phyloP scores from a whole-genome alignment of 257 asterid species.

The Primulina tabacum region DNA sequence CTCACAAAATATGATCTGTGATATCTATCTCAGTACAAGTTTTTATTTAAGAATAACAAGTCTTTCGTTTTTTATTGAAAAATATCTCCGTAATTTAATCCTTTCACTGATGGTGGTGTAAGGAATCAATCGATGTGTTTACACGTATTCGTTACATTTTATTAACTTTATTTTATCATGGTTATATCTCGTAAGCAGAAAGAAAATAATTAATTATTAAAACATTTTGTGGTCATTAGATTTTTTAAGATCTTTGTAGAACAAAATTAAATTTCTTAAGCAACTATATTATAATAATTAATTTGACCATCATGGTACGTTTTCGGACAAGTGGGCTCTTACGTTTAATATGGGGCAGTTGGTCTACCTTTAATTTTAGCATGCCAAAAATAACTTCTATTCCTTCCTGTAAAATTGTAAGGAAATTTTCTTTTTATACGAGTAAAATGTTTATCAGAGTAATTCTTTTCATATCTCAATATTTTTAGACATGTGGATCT shows the following conservation, averaged over 20 bases:
- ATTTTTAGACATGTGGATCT: too few relatives aligned
- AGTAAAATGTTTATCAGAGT: too few relatives aligned
- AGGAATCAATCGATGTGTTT: slow-evolving; percentile 14
- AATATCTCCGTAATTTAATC: background rate
- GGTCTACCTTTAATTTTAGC: background rate
- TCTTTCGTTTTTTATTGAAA: too few relatives aligned
- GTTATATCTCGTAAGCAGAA: background rate
- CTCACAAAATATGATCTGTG: too few relatives aligned
- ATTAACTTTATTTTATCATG: background rate
- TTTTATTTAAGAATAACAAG: too few relatives aligned
- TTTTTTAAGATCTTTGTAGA: background rate
- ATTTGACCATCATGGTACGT: slow-evolving; percentile 12
- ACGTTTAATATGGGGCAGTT: background rate
- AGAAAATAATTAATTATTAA: too few relatives aligned
- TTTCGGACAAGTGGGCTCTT: slow-evolving; percentile 18
- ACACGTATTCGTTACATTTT: slow-evolving; percentile 24
- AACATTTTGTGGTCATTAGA: background rate
- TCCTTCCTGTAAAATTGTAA: background rate
- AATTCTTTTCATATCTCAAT: too few relatives aligned
- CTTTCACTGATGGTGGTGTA: slow-evolving; percentile 13
- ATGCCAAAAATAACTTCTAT: background rate
- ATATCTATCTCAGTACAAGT: too few relatives aligned
- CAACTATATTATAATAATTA: slow-evolving; percentile 14
- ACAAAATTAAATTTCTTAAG: slow-evolving; percentile 27
- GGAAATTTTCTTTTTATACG: background rate